Evolutionary conservation across 768 basidiomycete species (phyloP).

Genomic region (Auriscalpium vulgare): DNA sequence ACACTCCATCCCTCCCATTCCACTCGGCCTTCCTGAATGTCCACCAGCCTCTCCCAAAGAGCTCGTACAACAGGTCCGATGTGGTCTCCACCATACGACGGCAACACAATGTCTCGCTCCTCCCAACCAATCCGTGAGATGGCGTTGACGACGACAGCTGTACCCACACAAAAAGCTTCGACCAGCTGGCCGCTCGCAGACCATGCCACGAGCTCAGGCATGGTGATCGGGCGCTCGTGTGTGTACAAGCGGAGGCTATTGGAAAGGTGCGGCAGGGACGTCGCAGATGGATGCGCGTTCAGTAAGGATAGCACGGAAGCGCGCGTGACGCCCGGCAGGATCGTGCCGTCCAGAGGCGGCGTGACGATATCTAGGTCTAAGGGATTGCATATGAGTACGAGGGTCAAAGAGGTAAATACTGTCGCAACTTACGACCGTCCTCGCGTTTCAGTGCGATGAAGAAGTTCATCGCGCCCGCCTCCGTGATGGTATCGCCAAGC

Average conservation of each 20-base stretch:
- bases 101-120: constrained; percentile 29
- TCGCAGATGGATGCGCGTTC: constrained; percentile 44
- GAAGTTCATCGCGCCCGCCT: constrained; percentile 45
- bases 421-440: constrained; percentile 26
- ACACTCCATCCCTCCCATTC: constrained; percentile 65
- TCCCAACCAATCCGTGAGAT: constrained; percentile 65
- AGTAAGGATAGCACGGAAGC: constrained; percentile 74
- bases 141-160: constrained; percentile 70
- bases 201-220: constrained; percentile 33
- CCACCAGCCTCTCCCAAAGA: constrained; percentile 65
- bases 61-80: constrained; percentile 55
- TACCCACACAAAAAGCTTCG: constrained; percentile 83
- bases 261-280: constrained; percentile 33
- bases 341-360: constrained; percentile 84
- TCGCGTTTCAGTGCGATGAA: constrained; percentile 35
- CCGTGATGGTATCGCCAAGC: constrained; percentile 27
- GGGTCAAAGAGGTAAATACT: constrained; percentile 12
- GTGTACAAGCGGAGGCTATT: constrained; percentile 33
- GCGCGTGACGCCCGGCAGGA: constrained; percentile 88
- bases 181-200: constrained; percentile 55
- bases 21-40: constrained; percentile 62
- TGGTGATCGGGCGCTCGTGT: constrained; percentile 38
- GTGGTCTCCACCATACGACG: constrained; percentile 38
- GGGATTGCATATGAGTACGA: neutral
- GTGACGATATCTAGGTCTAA: constrained; percentile 77